phyloP scores from a whole-genome alignment of 75 land plant species.

The Picea sitchensis region DNA sequence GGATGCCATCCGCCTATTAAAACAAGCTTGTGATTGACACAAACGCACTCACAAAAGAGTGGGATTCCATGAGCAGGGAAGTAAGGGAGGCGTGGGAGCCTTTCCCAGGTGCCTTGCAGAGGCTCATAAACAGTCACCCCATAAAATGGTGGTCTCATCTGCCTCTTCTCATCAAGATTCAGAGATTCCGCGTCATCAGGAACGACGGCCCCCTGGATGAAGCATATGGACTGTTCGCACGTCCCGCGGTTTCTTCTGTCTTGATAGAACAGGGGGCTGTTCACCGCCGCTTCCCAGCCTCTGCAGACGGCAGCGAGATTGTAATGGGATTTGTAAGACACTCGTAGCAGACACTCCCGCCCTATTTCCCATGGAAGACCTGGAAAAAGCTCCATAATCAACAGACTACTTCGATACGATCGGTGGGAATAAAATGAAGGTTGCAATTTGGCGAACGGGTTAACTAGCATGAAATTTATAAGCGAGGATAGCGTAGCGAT shows the following conservation, averaged over 20 bases:
- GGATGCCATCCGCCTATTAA: constrained; percentile 72
- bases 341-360: constrained; percentile 33
- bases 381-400: constrained; percentile 40
- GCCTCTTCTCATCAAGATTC: neutral
- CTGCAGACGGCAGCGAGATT: constrained; percentile 28
- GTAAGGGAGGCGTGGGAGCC: constrained; percentile 16
- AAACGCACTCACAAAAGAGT: constrained; percentile 35
- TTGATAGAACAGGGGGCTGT: constrained; percentile 9
- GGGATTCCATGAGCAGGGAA: constrained; percentile 41
- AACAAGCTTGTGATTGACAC: constrained; percentile 34
- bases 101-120: constrained; percentile 24
- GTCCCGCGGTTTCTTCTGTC: constrained; percentile 12
- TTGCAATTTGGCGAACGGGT: no score
- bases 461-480: no score
- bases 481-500: no score
- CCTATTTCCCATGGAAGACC: constrained; percentile 43
- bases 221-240: constrained; percentile 16
- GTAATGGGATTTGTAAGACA: constrained; percentile 21
- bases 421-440: no score
- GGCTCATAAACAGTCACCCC: constrained; percentile 35
- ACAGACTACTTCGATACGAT: neutral
- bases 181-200: neutral
- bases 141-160: constrained; percentile 15
- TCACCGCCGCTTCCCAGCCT: constrained; percentile 17
- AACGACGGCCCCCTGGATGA: neutral